Evolutionary conservation across 2,329 filamentous ascomycete genomes (phyloP).

Genomic region (Aureobasidium sp.): DNA sequence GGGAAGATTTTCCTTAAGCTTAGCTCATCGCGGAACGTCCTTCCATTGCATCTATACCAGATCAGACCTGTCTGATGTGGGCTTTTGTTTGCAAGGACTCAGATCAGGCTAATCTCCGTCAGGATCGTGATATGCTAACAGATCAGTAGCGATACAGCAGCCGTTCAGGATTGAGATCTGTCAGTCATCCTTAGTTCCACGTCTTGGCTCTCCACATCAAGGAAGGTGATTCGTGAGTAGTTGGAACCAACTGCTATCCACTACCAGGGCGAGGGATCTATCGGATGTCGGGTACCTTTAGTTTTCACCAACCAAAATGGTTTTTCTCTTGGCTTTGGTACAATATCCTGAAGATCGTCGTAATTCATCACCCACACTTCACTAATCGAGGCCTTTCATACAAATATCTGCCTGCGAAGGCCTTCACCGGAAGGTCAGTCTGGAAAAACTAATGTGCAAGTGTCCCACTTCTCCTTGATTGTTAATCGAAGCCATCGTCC

Average conservation of each 20-base stretch:
- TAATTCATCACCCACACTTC: neutral
- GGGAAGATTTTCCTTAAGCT: neutral
- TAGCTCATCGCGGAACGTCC: neutral
- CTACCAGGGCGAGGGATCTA: too few relatives aligned
- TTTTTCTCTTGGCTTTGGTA: neutral
- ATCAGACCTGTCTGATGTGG: neutral
- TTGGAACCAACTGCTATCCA: neutral
- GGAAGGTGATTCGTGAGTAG: neutral
- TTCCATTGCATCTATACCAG: too few relatives aligned
- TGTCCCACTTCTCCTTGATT: neutral
- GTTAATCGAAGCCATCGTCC: neutral
- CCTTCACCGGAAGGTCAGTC: neutral
- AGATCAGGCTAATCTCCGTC: neutral
- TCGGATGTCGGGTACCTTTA: neutral
- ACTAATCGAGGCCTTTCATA: neutral
- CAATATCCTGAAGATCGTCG: neutral
- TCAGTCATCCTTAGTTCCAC: neutral
- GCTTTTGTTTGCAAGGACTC: neutral
- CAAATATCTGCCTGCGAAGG: neutral
- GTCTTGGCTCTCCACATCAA: neutral
- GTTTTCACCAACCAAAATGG: neutral
- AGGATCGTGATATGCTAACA: neutral
- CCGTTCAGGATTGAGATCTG: neutral
- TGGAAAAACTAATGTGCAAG: neutral
- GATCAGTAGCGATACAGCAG: neutral